phyloP scores from a whole-genome alignment of 139 green algal species.

The Tetraselmis striata region DNA sequence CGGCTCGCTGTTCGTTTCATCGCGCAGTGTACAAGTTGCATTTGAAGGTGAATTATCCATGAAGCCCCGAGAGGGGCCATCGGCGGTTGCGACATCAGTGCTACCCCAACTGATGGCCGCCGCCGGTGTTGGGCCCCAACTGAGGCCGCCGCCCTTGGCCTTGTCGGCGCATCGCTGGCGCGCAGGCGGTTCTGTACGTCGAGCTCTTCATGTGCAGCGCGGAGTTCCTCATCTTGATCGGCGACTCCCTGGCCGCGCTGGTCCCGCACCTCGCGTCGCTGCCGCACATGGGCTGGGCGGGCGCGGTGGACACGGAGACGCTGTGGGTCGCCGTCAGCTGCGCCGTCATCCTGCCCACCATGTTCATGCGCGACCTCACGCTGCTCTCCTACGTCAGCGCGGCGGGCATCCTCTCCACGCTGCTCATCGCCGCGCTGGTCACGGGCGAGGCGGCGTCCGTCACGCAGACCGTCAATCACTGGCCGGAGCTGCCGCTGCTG shows the following conservation, averaged over 20 bases:
- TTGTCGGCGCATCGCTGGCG: too few species aligned
- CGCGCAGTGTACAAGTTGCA: too few species aligned
- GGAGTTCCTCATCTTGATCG: conserved; percentile 34
- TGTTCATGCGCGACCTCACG: conserved; percentile 34
- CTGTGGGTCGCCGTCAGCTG: conserved; percentile 14
- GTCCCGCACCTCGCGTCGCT: conserved; percentile 4
- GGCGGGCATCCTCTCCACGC: conserved; percentile 21
- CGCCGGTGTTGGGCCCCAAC: too few species aligned
- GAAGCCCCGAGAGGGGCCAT: too few species aligned
- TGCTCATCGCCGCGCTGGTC: not conserved
- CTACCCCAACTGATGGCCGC: too few species aligned
- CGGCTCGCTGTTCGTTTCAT: too few species aligned
- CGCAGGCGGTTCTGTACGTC: conserved; percentile 24
- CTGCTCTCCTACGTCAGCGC: conserved; percentile 32
- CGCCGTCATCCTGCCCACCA: conserved; percentile 28
- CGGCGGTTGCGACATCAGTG: too few species aligned
- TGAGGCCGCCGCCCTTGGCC: too few species aligned
- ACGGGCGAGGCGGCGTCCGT: not conserved
- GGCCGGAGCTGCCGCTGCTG: conserved; percentile 2
- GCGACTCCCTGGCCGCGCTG: conserved; percentile 30
- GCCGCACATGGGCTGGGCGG: conserved; percentile 6
- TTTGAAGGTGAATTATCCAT: too few species aligned
- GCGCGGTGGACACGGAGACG: not conserved
- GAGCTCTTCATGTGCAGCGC: conserved; percentile 34
- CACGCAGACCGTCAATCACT: not conserved